These are phyloP conservation scores for Leccinum boreale DNA, from an alignment of 768 basidiomycete species.

Conservation along the genomic window DNA sequence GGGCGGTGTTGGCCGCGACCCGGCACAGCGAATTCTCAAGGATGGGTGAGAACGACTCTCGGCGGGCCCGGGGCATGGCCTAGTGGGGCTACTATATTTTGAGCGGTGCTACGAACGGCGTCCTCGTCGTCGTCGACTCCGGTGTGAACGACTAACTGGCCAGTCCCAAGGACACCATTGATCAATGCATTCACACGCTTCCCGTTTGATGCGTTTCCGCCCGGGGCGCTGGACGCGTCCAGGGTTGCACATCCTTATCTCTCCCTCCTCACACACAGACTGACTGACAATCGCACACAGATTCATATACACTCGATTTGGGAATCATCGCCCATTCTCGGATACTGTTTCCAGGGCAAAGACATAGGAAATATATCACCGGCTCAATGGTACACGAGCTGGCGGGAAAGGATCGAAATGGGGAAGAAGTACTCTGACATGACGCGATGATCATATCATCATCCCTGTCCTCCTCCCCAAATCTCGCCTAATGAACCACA, in stretches of 20 bases:
- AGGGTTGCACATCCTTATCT: neutral
- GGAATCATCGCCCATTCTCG: neutral
- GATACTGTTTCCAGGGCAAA: neutral
- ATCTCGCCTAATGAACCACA: neutral
- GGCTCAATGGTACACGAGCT: neutral
- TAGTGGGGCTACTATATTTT: neutral
- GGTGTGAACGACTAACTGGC: neutral
- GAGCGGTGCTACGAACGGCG: neutral
- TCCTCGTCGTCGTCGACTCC: neutral
- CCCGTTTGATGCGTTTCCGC: neutral
- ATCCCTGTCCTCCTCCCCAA: neutral
- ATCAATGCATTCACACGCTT: neutral
- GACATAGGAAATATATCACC: neutral
- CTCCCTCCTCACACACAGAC: neutral
- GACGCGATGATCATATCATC: neutral
- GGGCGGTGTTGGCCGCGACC: neutral
- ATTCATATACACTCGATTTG: neutral
- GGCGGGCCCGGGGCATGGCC: neutral
- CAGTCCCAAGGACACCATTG: neutral
- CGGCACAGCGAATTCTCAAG: neutral
- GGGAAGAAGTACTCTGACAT: neutral
- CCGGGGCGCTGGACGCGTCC: neutral
- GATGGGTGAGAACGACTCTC: neutral
- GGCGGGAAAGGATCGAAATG: neutral
- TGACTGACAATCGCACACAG: neutral